phyloP scores from a whole-genome alignment of 495 filamentous ascomycete species.

The Oidiodendron maius region DNA sequence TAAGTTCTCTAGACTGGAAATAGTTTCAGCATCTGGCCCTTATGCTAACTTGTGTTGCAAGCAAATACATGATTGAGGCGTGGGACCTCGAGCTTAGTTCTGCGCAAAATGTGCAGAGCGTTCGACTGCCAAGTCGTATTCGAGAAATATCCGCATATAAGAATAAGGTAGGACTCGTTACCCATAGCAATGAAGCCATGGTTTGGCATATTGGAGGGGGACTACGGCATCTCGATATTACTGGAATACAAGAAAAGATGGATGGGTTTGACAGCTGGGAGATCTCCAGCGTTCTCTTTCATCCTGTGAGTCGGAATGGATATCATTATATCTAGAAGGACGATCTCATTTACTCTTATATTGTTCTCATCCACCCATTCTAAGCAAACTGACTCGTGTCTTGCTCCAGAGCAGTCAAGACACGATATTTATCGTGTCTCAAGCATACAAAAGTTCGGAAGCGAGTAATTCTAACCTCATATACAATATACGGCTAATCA shows the following conservation, averaged over 20 bases:
- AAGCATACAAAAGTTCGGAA: not conserved
- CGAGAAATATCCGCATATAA: not conserved
- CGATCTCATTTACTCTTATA: too few relatives aligned
- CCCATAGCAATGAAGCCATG: conserved; percentile 1
- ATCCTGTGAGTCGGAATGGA: not conserved
- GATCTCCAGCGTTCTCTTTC: not conserved
- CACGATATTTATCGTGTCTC: not conserved
- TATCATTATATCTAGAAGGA: not conserved
- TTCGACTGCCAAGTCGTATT: conserved; percentile 9
- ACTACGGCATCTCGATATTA: not conserved
- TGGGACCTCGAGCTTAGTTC: not conserved
- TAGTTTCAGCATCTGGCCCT: not conserved
- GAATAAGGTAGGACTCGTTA: conserved; percentile 14
- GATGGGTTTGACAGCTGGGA: not conserved
- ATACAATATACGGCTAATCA: not conserved
- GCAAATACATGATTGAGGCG: not conserved
- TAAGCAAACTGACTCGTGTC: too few relatives aligned
- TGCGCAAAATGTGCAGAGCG: not conserved
- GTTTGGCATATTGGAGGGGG: conserved; percentile 17
- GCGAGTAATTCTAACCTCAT: not conserved
- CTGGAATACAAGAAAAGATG: not conserved
- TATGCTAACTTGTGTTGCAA: not conserved
- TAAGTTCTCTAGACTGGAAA: conserved; percentile 1
- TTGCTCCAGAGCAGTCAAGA: not conserved
- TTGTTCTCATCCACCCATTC: too few relatives aligned